Evolutionary conservation across 2,329 filamentous ascomycete genomes (phyloP).

Genomic region (Fusarium caatingaense): DNA sequence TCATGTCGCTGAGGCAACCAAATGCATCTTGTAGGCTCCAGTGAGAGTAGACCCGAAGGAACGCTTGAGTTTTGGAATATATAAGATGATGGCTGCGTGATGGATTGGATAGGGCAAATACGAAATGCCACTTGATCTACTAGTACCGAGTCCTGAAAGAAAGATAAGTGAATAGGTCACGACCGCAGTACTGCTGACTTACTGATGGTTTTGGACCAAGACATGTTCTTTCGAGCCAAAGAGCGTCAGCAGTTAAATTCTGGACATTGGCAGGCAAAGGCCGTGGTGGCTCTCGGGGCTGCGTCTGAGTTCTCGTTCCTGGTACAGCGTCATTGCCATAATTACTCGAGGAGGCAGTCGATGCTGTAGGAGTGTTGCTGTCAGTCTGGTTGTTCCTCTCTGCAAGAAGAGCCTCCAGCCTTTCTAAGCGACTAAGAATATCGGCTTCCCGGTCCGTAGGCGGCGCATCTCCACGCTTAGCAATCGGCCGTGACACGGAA

Average conservation of each 20-base stretch:
- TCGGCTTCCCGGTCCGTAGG: conserved; percentile 26
- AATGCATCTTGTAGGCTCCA: conserved; percentile 49
- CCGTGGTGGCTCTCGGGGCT: conserved; percentile 13
- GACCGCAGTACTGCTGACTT: conserved; percentile 30
- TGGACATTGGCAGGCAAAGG: conserved; percentile 48
- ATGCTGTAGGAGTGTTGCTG: not conserved
- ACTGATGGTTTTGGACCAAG: conserved; percentile 48
- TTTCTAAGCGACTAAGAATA: conserved; percentile 43
- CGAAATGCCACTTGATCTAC: conserved; percentile 50
- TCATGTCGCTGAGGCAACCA: conserved; percentile 51
- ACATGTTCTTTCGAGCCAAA: conserved; percentile 50
- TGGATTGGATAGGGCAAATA: conserved; percentile 49
- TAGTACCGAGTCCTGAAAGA: conserved; percentile 46
- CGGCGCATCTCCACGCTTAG: conserved; percentile 11
- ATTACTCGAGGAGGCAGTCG: conserved; percentile 13
- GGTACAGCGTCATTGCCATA: conserved; percentile 6
- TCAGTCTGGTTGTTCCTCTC: conserved; percentile 33
- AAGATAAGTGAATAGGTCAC: not conserved
- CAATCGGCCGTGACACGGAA: conserved; percentile 25
- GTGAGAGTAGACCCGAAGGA: conserved; percentile 35
- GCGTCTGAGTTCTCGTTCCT: not conserved
- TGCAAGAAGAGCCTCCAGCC: conserved; percentile 44
- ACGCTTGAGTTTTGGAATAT: conserved; percentile 46
- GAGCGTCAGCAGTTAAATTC: conserved; percentile 50
- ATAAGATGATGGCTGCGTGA: conserved; percentile 49